Conservation (phyloP, 768 basidiomycete species). For the Myochromella boudieri region DNA sequence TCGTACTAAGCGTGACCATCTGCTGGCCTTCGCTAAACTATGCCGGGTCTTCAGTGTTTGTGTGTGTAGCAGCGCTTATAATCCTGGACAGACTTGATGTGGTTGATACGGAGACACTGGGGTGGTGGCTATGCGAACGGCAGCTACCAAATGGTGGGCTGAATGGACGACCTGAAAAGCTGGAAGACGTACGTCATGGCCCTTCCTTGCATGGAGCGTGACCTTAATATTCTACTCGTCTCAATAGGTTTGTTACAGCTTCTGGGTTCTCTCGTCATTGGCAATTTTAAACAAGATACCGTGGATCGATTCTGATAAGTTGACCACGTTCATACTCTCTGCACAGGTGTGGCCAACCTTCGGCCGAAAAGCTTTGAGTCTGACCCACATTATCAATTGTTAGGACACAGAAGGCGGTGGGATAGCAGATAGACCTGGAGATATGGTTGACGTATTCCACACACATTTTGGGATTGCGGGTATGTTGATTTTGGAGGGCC, state of each 20-base stretch:
- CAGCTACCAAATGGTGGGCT: conserved; percentile 92
- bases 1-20: not conserved
- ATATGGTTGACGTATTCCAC: conserved; percentile 98
- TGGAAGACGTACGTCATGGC: conserved; percentile 75
- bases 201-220: not conserved
- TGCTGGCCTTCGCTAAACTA: not conserved
- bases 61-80: conserved; percentile 84
- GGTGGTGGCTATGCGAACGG: conserved; percentile 93
- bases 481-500: conserved; percentile 18
- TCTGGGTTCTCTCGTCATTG: conserved; percentile 91
- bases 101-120: conserved; percentile 77
- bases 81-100: conserved; percentile 83
- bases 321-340: conserved; percentile 80
- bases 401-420: conserved; percentile 91
- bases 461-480: conserved; percentile 92
- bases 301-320: conserved; percentile 87
- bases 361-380: not conserved
- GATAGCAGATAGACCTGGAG: conserved; percentile 90
- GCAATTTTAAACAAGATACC: conserved; percentile 78
- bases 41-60: conserved; percentile 63
- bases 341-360: conserved; percentile 61
- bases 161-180: conserved; percentile 96
- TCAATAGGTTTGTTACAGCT: conserved; percentile 90
- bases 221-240: not conserved
- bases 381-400: conserved; percentile 3